Evolutionary conservation across 208 protist genomes (phyloP), one percentile per base, ranked within the genome.

Genomic region (Trypanosoma scelopori): DNA sequence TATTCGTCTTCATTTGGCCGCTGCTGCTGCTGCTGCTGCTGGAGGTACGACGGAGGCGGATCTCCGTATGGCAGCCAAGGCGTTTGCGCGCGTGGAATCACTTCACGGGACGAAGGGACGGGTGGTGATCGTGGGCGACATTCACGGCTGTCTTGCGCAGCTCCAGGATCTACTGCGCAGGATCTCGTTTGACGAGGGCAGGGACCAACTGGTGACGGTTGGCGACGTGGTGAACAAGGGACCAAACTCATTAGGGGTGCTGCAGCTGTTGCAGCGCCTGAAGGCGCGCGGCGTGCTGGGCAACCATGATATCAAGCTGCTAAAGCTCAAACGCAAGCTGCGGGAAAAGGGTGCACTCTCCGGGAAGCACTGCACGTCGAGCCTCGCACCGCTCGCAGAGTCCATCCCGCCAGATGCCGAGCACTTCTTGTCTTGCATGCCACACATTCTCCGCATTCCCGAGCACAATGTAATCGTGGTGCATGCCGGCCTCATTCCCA

Each of bases 201-300:
- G 76, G 27, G 87, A 96, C 66, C 12, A 78, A n/a, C 79, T 87
- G 22, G 66, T 94, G 12, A 74, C 81, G 37, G 79, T 87, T 20
- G 91, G 87, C 4, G 91, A 94, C 55, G 39, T 96, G 13, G 75
- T 96, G 27, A 92, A 89, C 71, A 96, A 96, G 58, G 91, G 91
- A 0, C 84, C 83, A 3, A 75, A 91, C 48, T 92, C 87, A 16
- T 74, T 76, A 48, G 91, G 74, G 4, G 79, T 82, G n/a, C 71
- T 93, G 46, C 76, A 78, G 5, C 65, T 74, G 16, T 50, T 87
- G 55, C 79, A 59, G 35, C 70, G 62, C 16, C 69, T 91, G 22
- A 83, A 85, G 12, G 90, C 90, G 1, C 64, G 72, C 12, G 78
- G 72, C 7, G 87, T 93, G 18, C 45, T 90, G 5, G 90, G 87